Evolutionary conservation across 1,284 basidiomycete species (phyloP), one percentile per base, ranked within the genome.

Genomic region (Cystobasidium slooffiae): DNA sequence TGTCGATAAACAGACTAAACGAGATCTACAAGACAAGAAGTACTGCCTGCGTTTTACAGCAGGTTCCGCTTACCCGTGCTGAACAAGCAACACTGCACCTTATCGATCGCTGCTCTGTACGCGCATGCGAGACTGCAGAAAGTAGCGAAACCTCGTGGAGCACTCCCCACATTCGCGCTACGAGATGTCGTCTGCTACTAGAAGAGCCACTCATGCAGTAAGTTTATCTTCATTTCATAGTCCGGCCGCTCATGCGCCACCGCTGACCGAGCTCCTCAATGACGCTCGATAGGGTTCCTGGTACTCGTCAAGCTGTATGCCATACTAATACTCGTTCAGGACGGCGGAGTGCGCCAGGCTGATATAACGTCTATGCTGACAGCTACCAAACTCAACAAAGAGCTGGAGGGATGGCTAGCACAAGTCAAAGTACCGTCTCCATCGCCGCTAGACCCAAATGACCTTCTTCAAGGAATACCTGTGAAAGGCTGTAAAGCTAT

Each of bases 401-500:
- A 96, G 80, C 86, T 97, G 43, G 80, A 85, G 0, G 77, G 79
- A 31, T 92, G 90, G 87, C 85, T 97, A 8, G 82, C 80, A 8
- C 84, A 84, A 18, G 93, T 93, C 2, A 46, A 64, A 12, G 16
- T 52, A 9, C 72, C 68, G 2, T 47, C 69, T 4, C 43, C 52
- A 80, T 84, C 20, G 81, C 87, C 7, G 37, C 20, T 73, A 14
- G 62, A 73, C 14, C 10, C 31, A 53, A 59, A 41, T 79, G 84
- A 51, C 43, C 84, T 81, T 70, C 86, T 83, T 75, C 84, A 82
- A 41, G 80, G 82, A 3, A 90, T 87, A 41, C 94, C 95, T 0
- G 85, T 96, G 72, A 80, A 84, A 49, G 87, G 88, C 14, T 92
- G 90, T 80, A 96, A 93, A 83, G 96, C 94, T 9, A 87, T 99